phyloP scores from a whole-genome alignment of 2,329 filamentous ascomycete genomes.

The Apiospora malaysiana region DNA sequence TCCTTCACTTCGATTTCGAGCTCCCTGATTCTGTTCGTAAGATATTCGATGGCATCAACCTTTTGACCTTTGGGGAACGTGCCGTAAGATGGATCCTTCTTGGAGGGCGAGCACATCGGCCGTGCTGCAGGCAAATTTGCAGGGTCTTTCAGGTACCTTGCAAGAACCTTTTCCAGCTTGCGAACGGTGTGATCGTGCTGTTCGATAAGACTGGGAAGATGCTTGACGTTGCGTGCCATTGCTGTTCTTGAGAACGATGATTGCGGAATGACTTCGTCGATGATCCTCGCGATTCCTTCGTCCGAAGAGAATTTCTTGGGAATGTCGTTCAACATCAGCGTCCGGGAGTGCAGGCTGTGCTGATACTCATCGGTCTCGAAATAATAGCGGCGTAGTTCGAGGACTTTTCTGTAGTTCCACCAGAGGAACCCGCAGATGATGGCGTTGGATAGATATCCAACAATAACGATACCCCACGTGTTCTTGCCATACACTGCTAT shows the following conservation, averaged over 20 bases:
- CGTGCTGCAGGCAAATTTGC: slow-evolving; percentile 76
- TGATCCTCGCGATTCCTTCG: slow-evolving; percentile 84
- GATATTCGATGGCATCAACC: slow-evolving; percentile 94
- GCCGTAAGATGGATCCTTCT: slow-evolving; percentile 75
- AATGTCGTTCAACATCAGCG: slow-evolving; percentile 74
- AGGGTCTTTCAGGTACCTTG: slow-evolving; percentile 90
- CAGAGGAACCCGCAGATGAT: slow-evolving; percentile 82
- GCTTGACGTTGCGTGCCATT: slow-evolving; percentile 88
- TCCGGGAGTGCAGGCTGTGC: slow-evolving; percentile 79
- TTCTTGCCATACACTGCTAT: slow-evolving; percentile 56
- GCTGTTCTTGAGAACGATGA: slow-evolving; percentile 56
- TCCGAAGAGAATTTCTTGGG: slow-evolving; percentile 77
- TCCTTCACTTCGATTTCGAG: slow-evolving; percentile 87
- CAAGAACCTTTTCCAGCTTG: slow-evolving; percentile 80
- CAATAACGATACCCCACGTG: slow-evolving; percentile 65
- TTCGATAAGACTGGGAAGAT: slow-evolving; percentile 82
- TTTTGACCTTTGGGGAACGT: slow-evolving; percentile 62
- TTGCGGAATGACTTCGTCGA: slow-evolving; percentile 70
- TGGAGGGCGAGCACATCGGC: slow-evolving; percentile 80
- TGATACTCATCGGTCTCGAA: slow-evolving; percentile 90
- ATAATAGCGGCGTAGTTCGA: slow-evolving; percentile 74
- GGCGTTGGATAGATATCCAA: slow-evolving; percentile 72
- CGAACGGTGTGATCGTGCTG: slow-evolving; percentile 83
- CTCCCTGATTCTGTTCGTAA: slow-evolving; percentile 82
- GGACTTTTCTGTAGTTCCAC: slow-evolving; percentile 83